Evolutionary conservation across 2,329 filamentous ascomycete genomes (phyloP), one percentile per base, ranked within the genome.

Genomic region (Monascus ruber): DNA sequence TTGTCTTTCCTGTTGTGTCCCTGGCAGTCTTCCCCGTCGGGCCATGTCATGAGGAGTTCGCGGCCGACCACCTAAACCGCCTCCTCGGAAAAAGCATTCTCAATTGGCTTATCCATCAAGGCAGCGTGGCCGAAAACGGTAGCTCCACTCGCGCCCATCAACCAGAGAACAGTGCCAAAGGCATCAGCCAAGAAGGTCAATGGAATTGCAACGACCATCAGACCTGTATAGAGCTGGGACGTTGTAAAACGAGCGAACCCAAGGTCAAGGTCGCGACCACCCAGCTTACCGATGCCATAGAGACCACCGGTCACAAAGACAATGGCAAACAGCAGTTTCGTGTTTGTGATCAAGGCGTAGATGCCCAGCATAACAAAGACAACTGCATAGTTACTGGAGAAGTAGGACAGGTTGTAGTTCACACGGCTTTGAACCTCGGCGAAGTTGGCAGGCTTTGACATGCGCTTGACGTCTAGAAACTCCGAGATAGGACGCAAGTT

Each of bases 61-160:
- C 91, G 89, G 89, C 86, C 89, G 91, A 96, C 88, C 88, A 93
- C 77, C 81, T 96, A 98, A 84, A 98, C 91, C 88, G 91, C 89
- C 89, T 98, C 91, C 88, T 93, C 91, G 76, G 89, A 95, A 95
- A 98, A 98, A 95, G 88, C 88, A 88, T 93, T 89, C 81, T 96
- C 91, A 73, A 96, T 94, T 43, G 89, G 89, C 77, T 94, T 95
- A 65, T 96, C 89, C 83, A 96, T 81, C 62, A 96, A 79, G 47
- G 87, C 76, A 53, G 91, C 91, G 70, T 98, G 91, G 67, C 91
- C 91, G 51, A 96, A 72, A 52, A 96, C 93, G 62, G 81, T 85
- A 62, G 95, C 86, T 63, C 86, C 88, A 53, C 84, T 89, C 54
- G 91, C 91, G 62, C 91, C 91, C 59, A 96, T 86, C 61, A 98